Conservation (phyloP, 306 rosid species). For the Erythrophleum fordii region DNA sequence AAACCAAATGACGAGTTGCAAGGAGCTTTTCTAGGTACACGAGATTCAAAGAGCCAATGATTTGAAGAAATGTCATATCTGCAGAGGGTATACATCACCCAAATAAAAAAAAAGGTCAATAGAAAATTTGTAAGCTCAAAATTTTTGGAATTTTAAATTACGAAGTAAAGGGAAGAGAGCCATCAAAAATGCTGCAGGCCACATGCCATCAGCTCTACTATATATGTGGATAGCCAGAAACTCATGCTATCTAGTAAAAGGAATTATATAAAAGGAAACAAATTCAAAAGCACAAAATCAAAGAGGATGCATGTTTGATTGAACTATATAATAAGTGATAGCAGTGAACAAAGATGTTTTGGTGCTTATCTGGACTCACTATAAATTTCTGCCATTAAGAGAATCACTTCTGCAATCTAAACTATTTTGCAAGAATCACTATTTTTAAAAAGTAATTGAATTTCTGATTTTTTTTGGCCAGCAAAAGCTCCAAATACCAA, state of each 20-base stretch:
- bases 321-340: neutral
- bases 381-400: neutral
- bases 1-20: conserved; percentile 59
- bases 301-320: neutral
- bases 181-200: neutral
- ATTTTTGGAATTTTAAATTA: conserved; percentile 28
- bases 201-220: neutral
- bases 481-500: neutral
- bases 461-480: neutral
- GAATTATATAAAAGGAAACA: conserved; percentile 1
- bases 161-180: neutral
- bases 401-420: neutral
- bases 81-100: conserved; percentile 38
- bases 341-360: neutral
- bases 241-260: conserved; percentile 16
- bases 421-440: neutral
- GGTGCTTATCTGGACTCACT: neutral
- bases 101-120: neutral
- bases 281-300: conserved; percentile 16
- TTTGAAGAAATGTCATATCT: conserved; percentile 77
- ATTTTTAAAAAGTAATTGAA: neutral
- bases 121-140: neutral
- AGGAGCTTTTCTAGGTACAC: conserved; percentile 63
- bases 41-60: conserved; percentile 69
- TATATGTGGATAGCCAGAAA: conserved; percentile 2